Conservation (phyloP, 2,329 filamentous ascomycete species). For the Rugonectria rugulosa region DNA sequence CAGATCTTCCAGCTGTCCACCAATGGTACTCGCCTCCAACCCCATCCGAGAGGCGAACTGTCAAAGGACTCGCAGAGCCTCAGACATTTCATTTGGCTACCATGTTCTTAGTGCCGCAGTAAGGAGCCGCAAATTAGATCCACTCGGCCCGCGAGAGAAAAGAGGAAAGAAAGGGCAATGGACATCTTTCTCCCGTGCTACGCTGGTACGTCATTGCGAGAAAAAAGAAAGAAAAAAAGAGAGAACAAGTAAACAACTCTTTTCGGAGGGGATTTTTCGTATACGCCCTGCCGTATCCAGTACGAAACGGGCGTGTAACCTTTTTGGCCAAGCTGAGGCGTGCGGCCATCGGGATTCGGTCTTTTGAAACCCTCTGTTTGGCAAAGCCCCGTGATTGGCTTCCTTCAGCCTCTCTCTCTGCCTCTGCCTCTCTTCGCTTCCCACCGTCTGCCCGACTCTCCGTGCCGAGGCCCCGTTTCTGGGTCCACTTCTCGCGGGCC, state of each 20-base stretch:
- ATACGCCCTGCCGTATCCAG: constrained; percentile 16
- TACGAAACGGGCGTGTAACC: constrained; percentile 2
- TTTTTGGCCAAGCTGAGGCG: background rate
- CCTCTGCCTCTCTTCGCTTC: constrained; percentile 18
- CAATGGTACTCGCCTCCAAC: too few species aligned
- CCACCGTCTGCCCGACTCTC: constrained; percentile 25
- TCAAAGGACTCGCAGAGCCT: too few species aligned
- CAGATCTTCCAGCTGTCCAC: too few species aligned
- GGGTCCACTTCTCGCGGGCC: constrained; percentile 19
- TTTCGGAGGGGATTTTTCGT: constrained; percentile 5
- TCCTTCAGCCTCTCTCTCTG: constrained; percentile 1
- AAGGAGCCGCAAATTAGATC: too few species aligned
- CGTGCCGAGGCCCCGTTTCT: constrained; percentile 27
- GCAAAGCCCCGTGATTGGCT: background rate
- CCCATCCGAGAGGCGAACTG: too few species aligned
- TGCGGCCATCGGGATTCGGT: constrained; percentile 11
- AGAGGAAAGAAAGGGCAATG: too few species aligned
- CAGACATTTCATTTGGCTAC: too few species aligned
- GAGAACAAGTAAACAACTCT: background rate
- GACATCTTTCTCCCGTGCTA: background rate
- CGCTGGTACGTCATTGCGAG: too few species aligned
- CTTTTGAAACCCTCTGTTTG: background rate
- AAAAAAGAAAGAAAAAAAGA: too few species aligned
- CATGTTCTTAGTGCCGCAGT: too few species aligned
- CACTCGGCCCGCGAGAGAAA: too few species aligned